Percentiles rank a stretch among this genome's conserved stretches.
Evolutionary conservation across 345 rosid species (phyloP).

Genomic region (Lenwebbia sp.): DNA sequence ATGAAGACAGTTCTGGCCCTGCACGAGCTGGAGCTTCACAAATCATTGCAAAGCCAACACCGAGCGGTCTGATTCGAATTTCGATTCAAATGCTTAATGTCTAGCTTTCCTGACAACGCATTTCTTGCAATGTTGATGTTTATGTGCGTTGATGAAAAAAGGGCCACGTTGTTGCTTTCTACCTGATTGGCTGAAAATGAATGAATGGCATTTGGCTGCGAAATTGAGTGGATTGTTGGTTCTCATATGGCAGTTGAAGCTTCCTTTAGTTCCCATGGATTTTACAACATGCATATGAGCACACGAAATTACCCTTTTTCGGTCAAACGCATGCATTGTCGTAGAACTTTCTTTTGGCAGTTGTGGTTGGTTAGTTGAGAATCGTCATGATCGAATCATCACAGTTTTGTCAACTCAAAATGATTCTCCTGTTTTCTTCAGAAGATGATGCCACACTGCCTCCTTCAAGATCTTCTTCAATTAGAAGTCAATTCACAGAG

Average conservation of each 20-base stretch:
- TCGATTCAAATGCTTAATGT: neutral
- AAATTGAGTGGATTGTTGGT: neutral
- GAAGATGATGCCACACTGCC: slow-evolving; percentile 49
- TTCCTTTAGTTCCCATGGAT: neutral
- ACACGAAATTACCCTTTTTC: neutral
- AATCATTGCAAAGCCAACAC: slow-evolving; percentile 74
- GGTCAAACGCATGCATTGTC: neutral
- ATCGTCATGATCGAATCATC: neutral
- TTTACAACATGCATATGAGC: neutral
- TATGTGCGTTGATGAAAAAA: neutral
- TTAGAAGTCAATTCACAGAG: slow-evolving; percentile 46
- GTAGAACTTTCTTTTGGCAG: neutral
- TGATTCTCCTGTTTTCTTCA: slow-evolving; percentile 10
- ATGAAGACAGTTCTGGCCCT: slow-evolving; percentile 44
- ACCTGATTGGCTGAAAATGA: neutral
- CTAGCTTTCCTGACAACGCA: neutral
- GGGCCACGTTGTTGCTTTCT: neutral
- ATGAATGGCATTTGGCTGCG: neutral
- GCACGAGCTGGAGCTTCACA: slow-evolving; percentile 42
- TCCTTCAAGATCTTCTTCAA: slow-evolving; percentile 42
- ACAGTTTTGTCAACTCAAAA: neutral
- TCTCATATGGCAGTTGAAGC: neutral
- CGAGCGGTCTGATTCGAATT: slow-evolving; percentile 24
- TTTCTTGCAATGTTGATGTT: neutral
- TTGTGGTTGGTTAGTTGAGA: neutral